Evolutionary conservation across 176 grass and related monocot species (phyloP), one percentile per base, ranked within the genome.

Genomic region (Cenchrus fungigraminus): DNA sequence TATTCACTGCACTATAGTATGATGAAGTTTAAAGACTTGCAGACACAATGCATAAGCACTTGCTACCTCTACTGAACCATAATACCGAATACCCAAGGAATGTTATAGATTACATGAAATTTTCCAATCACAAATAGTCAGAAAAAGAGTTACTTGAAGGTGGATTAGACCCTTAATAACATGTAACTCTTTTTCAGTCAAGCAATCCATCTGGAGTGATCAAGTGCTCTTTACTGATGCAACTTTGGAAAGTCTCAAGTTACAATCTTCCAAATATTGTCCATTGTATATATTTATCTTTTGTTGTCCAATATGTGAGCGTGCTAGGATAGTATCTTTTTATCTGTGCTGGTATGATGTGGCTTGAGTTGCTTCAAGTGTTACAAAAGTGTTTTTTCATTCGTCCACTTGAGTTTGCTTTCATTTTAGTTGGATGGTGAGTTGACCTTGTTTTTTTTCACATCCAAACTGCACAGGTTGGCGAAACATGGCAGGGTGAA

Each of bases 391-490:
- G 37, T 19, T n/a, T 56, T 12, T 17, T 54, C 34, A 25, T 46
- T n/a, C 53, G 66, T 67, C 10, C 50, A 2, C 6, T 73, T 25
- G 40, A 75, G 22, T 8, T 6, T 16, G 16, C 49, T 53, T 68
- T 73, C 50, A 51, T 74, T 79, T 10, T 58, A 65, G 32, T 67
- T 89, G 50, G 47, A 71, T 73, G 57, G 19, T 59, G 13, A 42
- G 40, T 20, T 71, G 62, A 76, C 71, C 19, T 11, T 0, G 16
- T 13, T 46, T 47, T 89, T 28, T 79, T 79, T 60, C 19, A 42
- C 25, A 29, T 82, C 73, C 51, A 63, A 83, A 74, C 68, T 88
- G 3, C 10, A 32, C 65, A 95, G 93, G 93, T 83, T 86, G 87
- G 87, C 45, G 51, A 90, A 88, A 77, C 17, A 54, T 90, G 65